A percentile compares a stretch with the other conserved stretches of the same genome.
phyloP scores from a whole-genome alignment of 1,284 basidiomycete genomes.

The Thecaphora frezii region DNA sequence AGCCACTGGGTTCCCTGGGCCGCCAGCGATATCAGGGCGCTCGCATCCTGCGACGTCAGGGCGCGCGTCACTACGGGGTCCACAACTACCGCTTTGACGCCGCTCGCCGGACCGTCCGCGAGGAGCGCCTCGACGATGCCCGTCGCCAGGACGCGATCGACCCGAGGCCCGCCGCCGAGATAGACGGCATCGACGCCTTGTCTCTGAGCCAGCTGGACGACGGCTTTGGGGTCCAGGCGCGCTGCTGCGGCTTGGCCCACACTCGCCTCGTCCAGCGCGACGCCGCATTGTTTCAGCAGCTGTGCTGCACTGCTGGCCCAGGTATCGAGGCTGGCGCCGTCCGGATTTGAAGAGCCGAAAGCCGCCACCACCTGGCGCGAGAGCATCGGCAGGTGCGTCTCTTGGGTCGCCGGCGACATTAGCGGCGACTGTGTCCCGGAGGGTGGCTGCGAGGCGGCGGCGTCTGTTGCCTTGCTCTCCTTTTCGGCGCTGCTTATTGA shows the following conservation, averaged over 20 bases:
- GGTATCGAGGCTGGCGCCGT: not conserved
- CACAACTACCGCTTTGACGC: slow-evolving; percentile 4
- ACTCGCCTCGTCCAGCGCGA: slow-evolving; percentile 5
- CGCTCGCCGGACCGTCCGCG: not conserved
- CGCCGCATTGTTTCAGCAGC: slow-evolving; percentile 1
- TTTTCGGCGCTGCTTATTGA: slow-evolving; percentile 7
- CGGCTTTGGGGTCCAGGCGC: slow-evolving; percentile 4
- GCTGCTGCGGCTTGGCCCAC: not conserved
- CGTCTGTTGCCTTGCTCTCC: not conserved
- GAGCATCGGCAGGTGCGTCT: not conserved
- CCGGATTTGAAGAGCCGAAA: slow-evolving; percentile 10
- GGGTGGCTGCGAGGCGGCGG: slow-evolving; percentile 6
- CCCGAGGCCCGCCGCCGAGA: slow-evolving; percentile 10
- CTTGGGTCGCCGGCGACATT: slow-evolving; percentile 11
- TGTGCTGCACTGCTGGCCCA: too few relatives aligned
- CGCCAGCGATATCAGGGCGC: slow-evolving; percentile 9
- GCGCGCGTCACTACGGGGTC: slow-evolving; percentile 15
- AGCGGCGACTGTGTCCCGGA: slow-evolving; percentile 24
- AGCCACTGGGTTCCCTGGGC: slow-evolving; percentile 1
- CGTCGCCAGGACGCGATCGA: not conserved
- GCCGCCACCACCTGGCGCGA: not conserved
- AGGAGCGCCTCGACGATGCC: slow-evolving; percentile 7
- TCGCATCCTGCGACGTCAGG: slow-evolving; percentile 8
- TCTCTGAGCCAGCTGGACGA: slow-evolving; percentile 1
- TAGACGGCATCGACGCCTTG: slow-evolving; percentile 12